Base-by-base conservation (phyloP, 495 filamentous ascomycete genomes). In the Penicillium waksmanii region DNA sequence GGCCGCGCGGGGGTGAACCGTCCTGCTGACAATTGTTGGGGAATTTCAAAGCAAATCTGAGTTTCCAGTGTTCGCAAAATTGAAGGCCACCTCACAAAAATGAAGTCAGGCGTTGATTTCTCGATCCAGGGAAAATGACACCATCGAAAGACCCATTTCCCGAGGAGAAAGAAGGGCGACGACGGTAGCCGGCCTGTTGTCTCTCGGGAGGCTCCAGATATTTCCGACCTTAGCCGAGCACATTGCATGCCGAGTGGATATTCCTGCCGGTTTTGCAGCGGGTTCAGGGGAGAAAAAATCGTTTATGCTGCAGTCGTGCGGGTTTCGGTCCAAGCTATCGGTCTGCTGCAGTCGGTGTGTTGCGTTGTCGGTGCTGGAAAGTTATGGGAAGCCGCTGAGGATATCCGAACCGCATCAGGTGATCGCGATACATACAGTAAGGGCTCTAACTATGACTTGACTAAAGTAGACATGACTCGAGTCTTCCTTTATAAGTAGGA, bases 191-290 rank as follows among this genome's bases (percentile, higher is more conserved):
- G 61, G 17, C 46, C 17, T 17, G 15, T 44, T 44, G n/a, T 44
- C 47, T 33, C 27, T 60, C 48, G 50, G 55, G 47, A 48, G 46
- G 65, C 54, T 49, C 65, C 67, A 70, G 65, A 70, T 51, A 23
- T 70, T 70, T 64, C 65, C 65, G 65, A n/a, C 60, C 67, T 31
- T 68, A 70, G 56, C 67, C 67, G 67, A 57, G 50, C 15, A 34
- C 23, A 15, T 51, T 27, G n/a, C 36, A 25, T 52, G 31, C 57
- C 61, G 63, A 63, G 57, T 59, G 56, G 49, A 10, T 35, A 58
- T 33, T 7, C 23, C 40, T 43, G 33, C 35, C 36, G 56, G 21
- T 38, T 51, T 58, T 12, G 18, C 5, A 58, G 38, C 21, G 19
- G 23, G 46, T 46, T 46, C 18, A 9, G 42, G 42, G n/a, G n/a